phyloP scores from a whole-genome alignment of 2,329 filamentous ascomycete genomes.

The Cytospora piceae region DNA sequence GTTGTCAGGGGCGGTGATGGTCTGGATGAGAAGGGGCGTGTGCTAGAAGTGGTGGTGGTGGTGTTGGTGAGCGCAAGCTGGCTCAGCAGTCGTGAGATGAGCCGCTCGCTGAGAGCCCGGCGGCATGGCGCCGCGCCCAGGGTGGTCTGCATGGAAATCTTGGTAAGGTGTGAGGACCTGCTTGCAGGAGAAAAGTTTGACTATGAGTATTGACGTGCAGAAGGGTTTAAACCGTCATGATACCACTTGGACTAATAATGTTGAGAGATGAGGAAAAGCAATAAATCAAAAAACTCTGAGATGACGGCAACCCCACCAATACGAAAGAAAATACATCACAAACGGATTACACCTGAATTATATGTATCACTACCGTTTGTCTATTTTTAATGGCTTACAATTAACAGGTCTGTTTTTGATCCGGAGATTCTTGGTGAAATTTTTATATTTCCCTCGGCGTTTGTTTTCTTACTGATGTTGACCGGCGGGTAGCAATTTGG shows the following conservation, averaged over 20 bases:
- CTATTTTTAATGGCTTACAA: background rate
- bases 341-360: background rate
- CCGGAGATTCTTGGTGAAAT: background rate
- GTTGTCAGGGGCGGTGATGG: background rate
- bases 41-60: background rate
- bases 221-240: background rate
- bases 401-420: background rate
- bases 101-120: conserved; percentile 16
- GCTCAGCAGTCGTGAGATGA: conserved; percentile 24
- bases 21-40: background rate
- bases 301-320: conserved; percentile 1
- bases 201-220: background rate
- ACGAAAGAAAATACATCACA: background rate
- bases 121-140: conserved; percentile 16
- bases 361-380: background rate
- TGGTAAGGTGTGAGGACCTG: background rate
- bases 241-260: background rate
- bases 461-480: background rate
- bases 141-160: background rate
- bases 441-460: background rate
- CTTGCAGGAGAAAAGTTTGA: background rate
- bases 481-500: background rate
- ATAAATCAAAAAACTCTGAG: background rate
- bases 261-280: conserved; percentile 1
- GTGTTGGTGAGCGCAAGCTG: conserved; percentile 18